A percentile compares a stretch with the other conserved stretches of the same genome.
Conservation (phyloP, 352 stramenopile species). For the Saprolegnia diclina region DNA sequence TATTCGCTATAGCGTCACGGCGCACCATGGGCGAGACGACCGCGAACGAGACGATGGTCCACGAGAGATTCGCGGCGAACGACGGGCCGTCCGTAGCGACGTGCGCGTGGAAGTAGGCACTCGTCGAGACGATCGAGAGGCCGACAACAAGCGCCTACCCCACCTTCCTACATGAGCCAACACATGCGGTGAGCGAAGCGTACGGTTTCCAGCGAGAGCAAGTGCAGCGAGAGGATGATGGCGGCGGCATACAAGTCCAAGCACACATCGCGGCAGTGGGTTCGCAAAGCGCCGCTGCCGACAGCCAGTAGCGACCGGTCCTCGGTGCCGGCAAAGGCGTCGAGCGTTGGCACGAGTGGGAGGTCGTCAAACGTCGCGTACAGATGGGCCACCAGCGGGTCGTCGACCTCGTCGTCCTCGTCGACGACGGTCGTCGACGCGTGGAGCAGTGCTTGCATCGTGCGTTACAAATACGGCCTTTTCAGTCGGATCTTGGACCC, state of each 20-base stretch:
- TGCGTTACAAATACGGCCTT: not conserved
- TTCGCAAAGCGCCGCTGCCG: not conserved
- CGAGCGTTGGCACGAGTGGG: conserved; percentile 5
- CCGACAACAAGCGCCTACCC: conserved; percentile 48
- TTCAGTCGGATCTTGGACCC: not conserved
- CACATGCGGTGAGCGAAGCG: not conserved
- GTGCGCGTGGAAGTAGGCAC: conserved; percentile 60
- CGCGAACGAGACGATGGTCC: conserved; percentile 74
- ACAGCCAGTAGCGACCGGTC: not conserved
- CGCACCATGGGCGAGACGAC: conserved; percentile 64
- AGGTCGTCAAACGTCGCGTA: conserved; percentile 14
- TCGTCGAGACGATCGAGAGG: conserved; percentile 52
- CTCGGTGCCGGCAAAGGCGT: conserved; percentile 3
- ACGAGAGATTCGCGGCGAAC: conserved; percentile 82
- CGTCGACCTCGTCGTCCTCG: not conserved
- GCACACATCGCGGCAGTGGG: conserved; percentile 41
- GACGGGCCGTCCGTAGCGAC: conserved; percentile 33
- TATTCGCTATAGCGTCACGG: not conserved
- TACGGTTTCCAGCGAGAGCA: conserved; percentile 65
- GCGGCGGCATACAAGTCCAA: conserved; percentile 71
- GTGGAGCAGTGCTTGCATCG: not conserved
- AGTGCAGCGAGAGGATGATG: conserved; percentile 69
- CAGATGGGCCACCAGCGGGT: not conserved
- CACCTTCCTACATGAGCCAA: not conserved
- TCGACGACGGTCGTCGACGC: not conserved